Base-by-base conservation (phyloP, 1,284 basidiomycete species). In the Takashimella koratensis region DNA sequence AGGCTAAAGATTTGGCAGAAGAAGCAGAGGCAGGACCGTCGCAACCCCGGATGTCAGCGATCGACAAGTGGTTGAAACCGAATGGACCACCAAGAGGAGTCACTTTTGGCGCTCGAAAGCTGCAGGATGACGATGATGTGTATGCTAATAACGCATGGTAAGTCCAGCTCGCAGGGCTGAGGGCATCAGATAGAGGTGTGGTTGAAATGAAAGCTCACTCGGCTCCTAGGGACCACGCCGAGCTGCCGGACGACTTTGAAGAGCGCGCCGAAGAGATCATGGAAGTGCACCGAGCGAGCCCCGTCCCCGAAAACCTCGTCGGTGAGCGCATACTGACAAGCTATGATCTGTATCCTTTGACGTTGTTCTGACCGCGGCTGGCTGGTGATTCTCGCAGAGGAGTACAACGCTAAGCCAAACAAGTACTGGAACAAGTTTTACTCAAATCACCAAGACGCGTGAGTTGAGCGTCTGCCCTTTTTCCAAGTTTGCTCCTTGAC, bases 381-480 rank as follows among this genome's bases (percentile, higher is more conserved):
- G n/a, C n/a, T n/a, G n/a, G n/a, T n/a, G n/a, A n/a, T n/a, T n/a
- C n/a, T n/a, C 86, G 20, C 39, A 73, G 71, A 63, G 19, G 57
- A 69, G 5, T 75, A 75, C 56, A 73, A 76, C 53, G 59, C 53
- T 1, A 51, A 62, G 24, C 73, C 68, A 4, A 64, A 74, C 0
- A 60, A 61, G 11, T 80, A 76, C 66, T 94, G 91, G 91, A 87
- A 96, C 71, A 84, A 85, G 47, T 96, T 96, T 65, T 96, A 96
- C 79, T 86, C 86, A 61, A 81, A 80, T 57, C 91, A 94, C 64
- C 81, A 85, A 40, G 78, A 71, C 48, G 68, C 67, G 67, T 73
- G 25, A 47, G 64, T 61, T 13, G 16, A 36, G n/a, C n/a, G n/a
- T n/a, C n/a, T n/a, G n/a, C n/a, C n/a, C n/a, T n/a, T n/a, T n/a